These are phyloP conservation scores for Xerocomus cyaneibrunnescens DNA, from an alignment of 1,284 basidiomycete genomes.

Conservation along the genomic window DNA sequence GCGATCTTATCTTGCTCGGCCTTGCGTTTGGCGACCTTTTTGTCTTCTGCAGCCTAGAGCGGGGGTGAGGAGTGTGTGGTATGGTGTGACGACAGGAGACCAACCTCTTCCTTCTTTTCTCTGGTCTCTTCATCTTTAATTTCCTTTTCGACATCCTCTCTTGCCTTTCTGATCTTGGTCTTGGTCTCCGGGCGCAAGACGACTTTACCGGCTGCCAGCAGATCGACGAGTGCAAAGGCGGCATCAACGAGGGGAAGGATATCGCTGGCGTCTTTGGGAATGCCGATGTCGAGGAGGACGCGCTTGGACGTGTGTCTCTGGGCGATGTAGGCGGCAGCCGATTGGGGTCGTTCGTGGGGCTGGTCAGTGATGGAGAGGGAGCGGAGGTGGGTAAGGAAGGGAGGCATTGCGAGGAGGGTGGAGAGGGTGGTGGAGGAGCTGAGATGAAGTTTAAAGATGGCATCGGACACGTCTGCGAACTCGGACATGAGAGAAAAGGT, in stretches of 20 bases:
- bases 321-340: conserved; percentile 33
- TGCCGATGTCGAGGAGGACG: conserved; percentile 64
- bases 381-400: conserved; percentile 73
- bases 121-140: conserved; percentile 67
- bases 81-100: conserved; percentile 8
- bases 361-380: conserved; percentile 83
- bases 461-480: conserved; percentile 79
- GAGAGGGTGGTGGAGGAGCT: conserved; percentile 51
- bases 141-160: conserved; percentile 68
- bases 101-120: conserved; percentile 72
- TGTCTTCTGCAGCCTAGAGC: conserved; percentile 57
- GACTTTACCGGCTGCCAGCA: conserved; percentile 48
- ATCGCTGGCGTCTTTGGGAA: conserved; percentile 46
- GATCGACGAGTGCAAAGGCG: conserved; percentile 73
- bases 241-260: conserved; percentile 61
- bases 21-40: conserved; percentile 70
- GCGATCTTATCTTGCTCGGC: conserved; percentile 71
- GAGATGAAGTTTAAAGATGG: conserved; percentile 61
- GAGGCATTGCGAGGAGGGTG: conserved; percentile 60
- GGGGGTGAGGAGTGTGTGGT: not conserved
- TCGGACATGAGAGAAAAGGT: conserved; percentile 76
- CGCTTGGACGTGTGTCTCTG: conserved; percentile 55
- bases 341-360: conserved; percentile 64
- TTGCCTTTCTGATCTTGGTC: conserved; percentile 67
- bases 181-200: conserved; percentile 78